Evolutionary conservation across 257 asterid species (phyloP).

Genomic region (Euphrasia confusa): DNA sequence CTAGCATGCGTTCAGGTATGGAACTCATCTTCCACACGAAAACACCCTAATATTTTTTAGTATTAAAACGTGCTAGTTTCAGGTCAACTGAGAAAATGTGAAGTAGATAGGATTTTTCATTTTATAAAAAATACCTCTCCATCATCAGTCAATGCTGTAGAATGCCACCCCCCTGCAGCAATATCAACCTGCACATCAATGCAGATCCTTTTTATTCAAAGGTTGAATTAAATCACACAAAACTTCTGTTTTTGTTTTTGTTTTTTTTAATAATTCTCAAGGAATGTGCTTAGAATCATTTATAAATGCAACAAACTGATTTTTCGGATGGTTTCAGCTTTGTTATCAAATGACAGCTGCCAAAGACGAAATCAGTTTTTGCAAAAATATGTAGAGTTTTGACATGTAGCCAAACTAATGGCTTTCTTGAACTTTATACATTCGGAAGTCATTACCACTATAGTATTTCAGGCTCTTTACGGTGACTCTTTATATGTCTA

Average conservation of each 20-base stretch:
- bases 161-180: slow-evolving; percentile 99
- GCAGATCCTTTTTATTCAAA: slow-evolving; percentile 15
- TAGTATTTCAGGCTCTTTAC: not conserved
- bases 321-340: slow-evolving; percentile 5
- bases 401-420: not conserved
- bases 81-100: not conserved
- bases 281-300: slow-evolving; percentile 11
- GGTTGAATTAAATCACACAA: slow-evolving; percentile 15
- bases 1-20: too few relatives aligned
- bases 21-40: not conserved
- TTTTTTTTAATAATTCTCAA: not conserved
- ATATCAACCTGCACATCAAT: slow-evolving; percentile 69
- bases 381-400: slow-evolving; percentile 7
- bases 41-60: not conserved
- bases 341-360: slow-evolving; percentile 6
- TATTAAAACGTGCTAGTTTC: not conserved
- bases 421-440: not conserved
- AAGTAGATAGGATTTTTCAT: slow-evolving; percentile 8
- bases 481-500: not conserved
- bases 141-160: slow-evolving; percentile 87
- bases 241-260: not conserved
- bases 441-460: slow-evolving; percentile 9
- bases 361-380: not conserved
- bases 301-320: not conserved
- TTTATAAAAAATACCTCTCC: slow-evolving; percentile 64